Percentiles rank a stretch among this genome's conserved stretches.
These are phyloP conservation scores for Tephrocybe sp. DNA, from an alignment of 768 basidiomycete genomes.

Conservation along the genomic window DNA sequence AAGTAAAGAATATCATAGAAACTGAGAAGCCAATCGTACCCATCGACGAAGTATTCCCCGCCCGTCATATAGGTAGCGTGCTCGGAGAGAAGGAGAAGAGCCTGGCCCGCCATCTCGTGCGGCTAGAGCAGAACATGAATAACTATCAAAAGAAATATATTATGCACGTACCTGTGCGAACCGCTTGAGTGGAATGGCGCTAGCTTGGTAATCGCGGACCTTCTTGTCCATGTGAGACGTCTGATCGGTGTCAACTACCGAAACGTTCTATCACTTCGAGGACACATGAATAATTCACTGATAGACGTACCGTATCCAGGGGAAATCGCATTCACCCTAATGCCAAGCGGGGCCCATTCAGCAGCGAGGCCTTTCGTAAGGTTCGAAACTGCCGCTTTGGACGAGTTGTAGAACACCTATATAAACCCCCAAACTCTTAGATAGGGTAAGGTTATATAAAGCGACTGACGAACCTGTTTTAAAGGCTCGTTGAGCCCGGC, in stretches of 20 bases:
- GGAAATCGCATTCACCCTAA: constrained; percentile 61
- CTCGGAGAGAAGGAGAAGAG: constrained; percentile 51
- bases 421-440: constrained; percentile 28
- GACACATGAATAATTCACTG: too few species aligned
- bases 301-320: constrained; percentile 56
- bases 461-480: constrained; percentile 40
- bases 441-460: neutral
- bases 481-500: constrained; percentile 42
- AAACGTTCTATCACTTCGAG: too few species aligned
- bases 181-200: constrained; percentile 50
- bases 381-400: constrained; percentile 64
- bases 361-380: constrained; percentile 58
- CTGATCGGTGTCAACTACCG: constrained; percentile 61
- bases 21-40: constrained; percentile 38
- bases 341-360: constrained; percentile 56
- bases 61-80: constrained; percentile 59
- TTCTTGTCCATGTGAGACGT: constrained; percentile 51
- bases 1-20: neutral
- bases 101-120: constrained; percentile 56
- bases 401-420: constrained; percentile 62
- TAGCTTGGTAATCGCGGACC: constrained; percentile 48
- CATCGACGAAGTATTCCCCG: constrained; percentile 55
- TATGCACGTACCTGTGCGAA: constrained; percentile 48
- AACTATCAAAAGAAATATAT: neutral
- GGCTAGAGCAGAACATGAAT: constrained; percentile 34